phyloP scores from a whole-genome alignment of 176 grass and related monocot species.

The sorghum (Sorghum bicolor) region DNA sequence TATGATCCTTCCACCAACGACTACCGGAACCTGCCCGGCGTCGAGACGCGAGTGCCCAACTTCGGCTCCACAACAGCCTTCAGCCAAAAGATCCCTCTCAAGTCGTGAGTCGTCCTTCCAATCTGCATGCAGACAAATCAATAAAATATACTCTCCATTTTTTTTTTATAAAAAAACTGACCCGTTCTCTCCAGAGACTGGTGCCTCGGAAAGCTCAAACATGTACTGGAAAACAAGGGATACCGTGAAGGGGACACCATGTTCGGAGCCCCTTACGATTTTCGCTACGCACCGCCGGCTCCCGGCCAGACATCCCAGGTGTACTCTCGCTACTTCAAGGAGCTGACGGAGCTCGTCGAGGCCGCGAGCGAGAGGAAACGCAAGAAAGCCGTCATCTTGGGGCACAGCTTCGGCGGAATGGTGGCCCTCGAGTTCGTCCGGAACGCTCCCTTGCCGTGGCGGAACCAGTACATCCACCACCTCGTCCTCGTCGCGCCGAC shows the following conservation, averaged over 20 bases:
- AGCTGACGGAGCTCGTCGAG: background rate
- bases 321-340: too few species aligned
- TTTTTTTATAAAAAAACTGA: too few species aligned
- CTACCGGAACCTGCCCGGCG: too few species aligned
- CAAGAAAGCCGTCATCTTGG: too few species aligned
- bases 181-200: background rate
- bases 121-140: background rate
- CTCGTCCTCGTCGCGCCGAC: background rate
- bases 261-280: too few species aligned
- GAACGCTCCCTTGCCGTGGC: background rate
- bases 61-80: background rate
- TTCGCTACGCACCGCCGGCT: too few species aligned
- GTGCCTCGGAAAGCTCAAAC: background rate
- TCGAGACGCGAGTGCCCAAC: background rate
- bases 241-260: background rate
- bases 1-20: too few species aligned
- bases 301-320: background rate
- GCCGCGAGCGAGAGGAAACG: background rate
- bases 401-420: too few species aligned
- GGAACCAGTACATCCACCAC: background rate
- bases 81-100: background rate
- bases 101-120: background rate
- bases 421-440: background rate
- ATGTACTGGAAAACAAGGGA: background rate
- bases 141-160: too few species aligned